Evolutionary conservation across 2,329 filamentous ascomycete genomes (phyloP).

Genomic region (Sporothrix schenckii): DNA sequence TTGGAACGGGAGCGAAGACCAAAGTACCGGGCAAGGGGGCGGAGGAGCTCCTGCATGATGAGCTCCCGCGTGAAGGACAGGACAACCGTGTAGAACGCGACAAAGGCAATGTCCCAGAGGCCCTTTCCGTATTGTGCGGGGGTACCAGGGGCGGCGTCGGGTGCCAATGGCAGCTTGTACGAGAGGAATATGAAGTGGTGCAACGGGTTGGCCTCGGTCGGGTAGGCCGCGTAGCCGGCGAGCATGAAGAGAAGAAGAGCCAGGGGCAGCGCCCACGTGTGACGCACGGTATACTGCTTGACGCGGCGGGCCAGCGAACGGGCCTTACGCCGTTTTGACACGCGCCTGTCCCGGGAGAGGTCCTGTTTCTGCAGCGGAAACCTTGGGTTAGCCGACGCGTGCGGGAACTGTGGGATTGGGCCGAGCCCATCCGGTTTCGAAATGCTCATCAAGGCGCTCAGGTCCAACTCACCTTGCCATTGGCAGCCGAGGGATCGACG

Average conservation of each 20-base stretch:
- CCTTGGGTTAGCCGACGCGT: constrained; percentile 1
- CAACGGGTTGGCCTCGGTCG: constrained; percentile 75
- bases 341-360: constrained; percentile 44
- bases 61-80: constrained; percentile 94
- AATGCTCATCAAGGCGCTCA: background rate
- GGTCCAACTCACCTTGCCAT: constrained; percentile 31
- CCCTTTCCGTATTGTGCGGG: constrained; percentile 83
- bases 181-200: constrained; percentile 86
- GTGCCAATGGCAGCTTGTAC: constrained; percentile 68
- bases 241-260: constrained; percentile 66
- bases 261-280: constrained; percentile 68
- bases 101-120: constrained; percentile 81
- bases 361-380: constrained; percentile 30
- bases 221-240: constrained; percentile 72
- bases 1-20: constrained; percentile 75
- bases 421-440: background rate
- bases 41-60: constrained; percentile 87
- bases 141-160: constrained; percentile 47
- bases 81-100: constrained; percentile 85
- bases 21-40: constrained; percentile 70
- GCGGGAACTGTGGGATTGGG: background rate
- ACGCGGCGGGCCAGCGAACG: constrained; percentile 58
- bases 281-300: constrained; percentile 57
- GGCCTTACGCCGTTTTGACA: constrained; percentile 59
- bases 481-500: constrained; percentile 22